Conservation (phyloP, 2,329 filamentous ascomycete species). For the Thielaviopsis populi region DNA sequence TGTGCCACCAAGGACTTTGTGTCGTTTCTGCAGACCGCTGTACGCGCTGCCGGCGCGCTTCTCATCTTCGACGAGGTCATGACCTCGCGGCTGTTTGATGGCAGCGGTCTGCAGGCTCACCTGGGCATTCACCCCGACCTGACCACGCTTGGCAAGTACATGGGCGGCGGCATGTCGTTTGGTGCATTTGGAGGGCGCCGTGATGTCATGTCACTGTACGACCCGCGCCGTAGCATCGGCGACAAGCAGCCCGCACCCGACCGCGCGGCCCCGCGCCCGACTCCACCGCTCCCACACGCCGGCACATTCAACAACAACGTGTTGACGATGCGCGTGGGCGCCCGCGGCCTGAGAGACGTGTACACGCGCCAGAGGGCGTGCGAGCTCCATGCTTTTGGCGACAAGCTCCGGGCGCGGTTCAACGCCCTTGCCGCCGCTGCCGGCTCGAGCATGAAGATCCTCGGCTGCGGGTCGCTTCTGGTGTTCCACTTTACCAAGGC, state of each 20-base stretch:
- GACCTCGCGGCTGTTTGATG: conserved; percentile 41
- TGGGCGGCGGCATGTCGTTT: conserved; percentile 51
- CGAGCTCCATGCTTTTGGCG: conserved; percentile 24
- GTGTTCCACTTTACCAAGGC: conserved; percentile 26
- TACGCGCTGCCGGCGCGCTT: conserved; percentile 32
- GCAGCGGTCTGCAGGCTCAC: conserved; percentile 33
- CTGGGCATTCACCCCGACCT: conserved; percentile 41
- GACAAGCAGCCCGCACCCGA: conserved; percentile 47
- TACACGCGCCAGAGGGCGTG: conserved; percentile 24
- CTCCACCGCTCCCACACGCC: conserved; percentile 33
- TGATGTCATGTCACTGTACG: conserved; percentile 44
- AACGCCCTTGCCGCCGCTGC: conserved; percentile 20
- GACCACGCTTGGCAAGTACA: conserved; percentile 49
- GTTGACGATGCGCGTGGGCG: conserved; percentile 33
- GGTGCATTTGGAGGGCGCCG: conserved; percentile 49
- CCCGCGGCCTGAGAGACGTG: conserved; percentile 24
- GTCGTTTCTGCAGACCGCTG: conserved; percentile 29
- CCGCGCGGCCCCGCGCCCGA: conserved; percentile 38
- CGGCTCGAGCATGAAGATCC: conserved; percentile 27
- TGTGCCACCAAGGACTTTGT: conserved; percentile 38
- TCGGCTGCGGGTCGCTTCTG: conserved; percentile 26
- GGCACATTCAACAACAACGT: conserved; percentile 56
- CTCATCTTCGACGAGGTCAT: conserved; percentile 60
- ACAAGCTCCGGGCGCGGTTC: conserved; percentile 22
- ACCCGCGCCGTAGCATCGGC: conserved; percentile 32